Evolutionary conservation across 805 yeast species (phyloP), one percentile per base, ranked within the genome.

Genomic region (Geotrichum ghanense): DNA sequence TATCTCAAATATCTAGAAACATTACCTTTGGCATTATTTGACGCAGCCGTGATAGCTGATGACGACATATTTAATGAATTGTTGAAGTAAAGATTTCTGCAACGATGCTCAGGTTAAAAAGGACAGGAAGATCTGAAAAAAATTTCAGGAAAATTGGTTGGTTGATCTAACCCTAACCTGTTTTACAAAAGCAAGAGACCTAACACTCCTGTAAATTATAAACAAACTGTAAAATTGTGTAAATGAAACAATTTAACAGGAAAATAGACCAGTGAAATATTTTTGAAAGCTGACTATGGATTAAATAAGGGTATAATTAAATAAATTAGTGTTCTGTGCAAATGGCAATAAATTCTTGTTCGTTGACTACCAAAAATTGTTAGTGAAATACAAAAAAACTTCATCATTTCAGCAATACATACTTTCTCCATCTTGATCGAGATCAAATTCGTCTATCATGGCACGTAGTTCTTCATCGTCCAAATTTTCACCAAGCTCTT

Each of bases 371-470:
- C 5, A n/a, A n/a, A n/a, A 12, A 10, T 31, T 31, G 37, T 31
- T 59, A 25, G 31, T 50, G 27, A 23, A 3, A n/a, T 17, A 31
- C n/a, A 17, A 7, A 41, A 3, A 14, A 26, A 20, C 7, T n/a
- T n/a, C n/a, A n/a, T n/a, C n/a, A n/a, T n/a, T n/a, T n/a, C 12
- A 20, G 39, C n/a, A n/a, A 25, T 44, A 46, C 48, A 43, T 42
- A 46, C 48, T 89, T 53, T 85, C 95, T 44, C 97, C 97, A 63
- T 92, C 97, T 47, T 86, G 95, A 61, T 92, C 97, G 45, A 89
- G 67, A 66, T 92, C 99, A 60, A 92, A 92, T 63, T 90, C 97
- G 51, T 89, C 95, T 53, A 92, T 92, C 98, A 92, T 92, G 3
- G 97, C 97, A 54, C 84, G 74, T 45, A 92, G 70, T 59, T 92